phyloP scores from a whole-genome alignment of 1,139 yeast species.

The Candida sojae region DNA sequence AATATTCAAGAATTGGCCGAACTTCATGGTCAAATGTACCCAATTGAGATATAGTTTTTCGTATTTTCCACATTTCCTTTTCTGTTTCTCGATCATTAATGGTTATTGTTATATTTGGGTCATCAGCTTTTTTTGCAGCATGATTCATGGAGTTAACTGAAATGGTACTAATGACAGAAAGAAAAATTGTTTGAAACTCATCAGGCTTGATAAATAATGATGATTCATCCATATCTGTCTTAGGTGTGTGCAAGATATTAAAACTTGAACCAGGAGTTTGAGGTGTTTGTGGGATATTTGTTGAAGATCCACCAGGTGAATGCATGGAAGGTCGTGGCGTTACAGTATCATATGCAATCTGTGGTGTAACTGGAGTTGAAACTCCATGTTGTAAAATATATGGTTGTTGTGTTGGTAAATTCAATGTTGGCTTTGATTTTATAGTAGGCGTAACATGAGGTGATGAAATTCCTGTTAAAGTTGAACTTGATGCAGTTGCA shows the following conservation, averaged over 20 bases:
- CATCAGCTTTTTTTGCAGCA: constrained; percentile 45
- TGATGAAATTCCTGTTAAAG: background rate
- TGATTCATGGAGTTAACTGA: constrained; percentile 31
- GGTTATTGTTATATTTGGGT: constrained; percentile 61
- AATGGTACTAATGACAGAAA: constrained; percentile 61
- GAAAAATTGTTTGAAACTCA: constrained; percentile 61
- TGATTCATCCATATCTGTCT: constrained; percentile 28
- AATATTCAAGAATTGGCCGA: constrained; percentile 55
- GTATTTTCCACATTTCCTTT: constrained; percentile 72
- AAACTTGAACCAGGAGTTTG: constrained; percentile 22
- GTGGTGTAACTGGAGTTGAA: background rate
- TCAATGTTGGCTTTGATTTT: constrained; percentile 3
- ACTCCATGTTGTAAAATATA: background rate
- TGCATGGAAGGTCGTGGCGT: constrained; percentile 10
- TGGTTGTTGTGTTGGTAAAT: background rate
- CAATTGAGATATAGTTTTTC: constrained; percentile 61
- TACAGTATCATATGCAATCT: background rate
- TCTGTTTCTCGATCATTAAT: constrained; percentile 58
- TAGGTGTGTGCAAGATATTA: constrained; percentile 27
- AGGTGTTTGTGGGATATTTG: constrained; percentile 9
- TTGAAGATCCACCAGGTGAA: constrained; percentile 11
- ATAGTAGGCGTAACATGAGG: background rate
- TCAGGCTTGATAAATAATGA: constrained; percentile 62
- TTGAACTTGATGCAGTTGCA: constrained; percentile 11
- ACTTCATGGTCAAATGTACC: constrained; percentile 56